Percentiles rank a stretch among this genome's conserved stretches.
Evolutionary conservation across 202 grass and related monocot genomes (phyloP).

Genomic region (Panicum virgatum): DNA sequence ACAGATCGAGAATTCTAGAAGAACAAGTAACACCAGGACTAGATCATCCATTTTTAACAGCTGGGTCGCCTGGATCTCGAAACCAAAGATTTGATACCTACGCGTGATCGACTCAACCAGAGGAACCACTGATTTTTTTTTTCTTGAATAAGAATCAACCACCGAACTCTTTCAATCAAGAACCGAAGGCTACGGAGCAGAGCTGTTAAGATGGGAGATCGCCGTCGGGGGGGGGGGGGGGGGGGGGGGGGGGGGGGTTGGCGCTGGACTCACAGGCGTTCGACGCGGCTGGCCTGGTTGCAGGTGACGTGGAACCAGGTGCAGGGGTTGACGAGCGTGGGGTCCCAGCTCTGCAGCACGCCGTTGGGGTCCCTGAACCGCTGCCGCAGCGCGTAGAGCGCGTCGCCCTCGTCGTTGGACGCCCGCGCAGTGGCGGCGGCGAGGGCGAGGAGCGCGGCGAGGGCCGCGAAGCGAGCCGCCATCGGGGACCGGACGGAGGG

Average conservation of each 20-base stretch:
- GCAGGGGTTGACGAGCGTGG: conserved; percentile 97
- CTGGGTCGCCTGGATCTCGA: not conserved
- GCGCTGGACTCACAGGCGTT: conserved; percentile 67
- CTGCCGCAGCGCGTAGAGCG: conserved; percentile 75
- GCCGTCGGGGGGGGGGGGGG: not conserved
- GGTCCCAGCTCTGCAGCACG: conserved; percentile 98
- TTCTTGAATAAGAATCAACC: not conserved
- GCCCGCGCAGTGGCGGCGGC: conserved; percentile 12
- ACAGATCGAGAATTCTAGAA: not conserved
- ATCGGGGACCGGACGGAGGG: not conserved
- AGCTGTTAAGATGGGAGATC: not conserved
- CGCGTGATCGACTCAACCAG: not conserved
- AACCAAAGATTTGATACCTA: conserved; percentile 3
- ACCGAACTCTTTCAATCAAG: not conserved
- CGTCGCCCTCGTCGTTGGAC: conserved; percentile 68
- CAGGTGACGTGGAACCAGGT: conserved; percentile 99
- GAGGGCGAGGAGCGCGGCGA: conserved; percentile 7
- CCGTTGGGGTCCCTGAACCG: conserved; percentile 75
- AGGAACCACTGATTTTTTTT: not conserved
- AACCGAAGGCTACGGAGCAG: not conserved
- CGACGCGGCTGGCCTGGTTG: conserved; percentile 70
- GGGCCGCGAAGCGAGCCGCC: conserved; percentile 12
- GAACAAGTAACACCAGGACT: not conserved
- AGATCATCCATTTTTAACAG: not conserved
- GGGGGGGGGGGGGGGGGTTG: no score